Percentiles rank a stretch among this genome's conserved stretches.
These are phyloP conservation scores for Penicillium palitans DNA, from an alignment of 2,329 filamentous ascomycete species.

Conservation along the genomic window DNA sequence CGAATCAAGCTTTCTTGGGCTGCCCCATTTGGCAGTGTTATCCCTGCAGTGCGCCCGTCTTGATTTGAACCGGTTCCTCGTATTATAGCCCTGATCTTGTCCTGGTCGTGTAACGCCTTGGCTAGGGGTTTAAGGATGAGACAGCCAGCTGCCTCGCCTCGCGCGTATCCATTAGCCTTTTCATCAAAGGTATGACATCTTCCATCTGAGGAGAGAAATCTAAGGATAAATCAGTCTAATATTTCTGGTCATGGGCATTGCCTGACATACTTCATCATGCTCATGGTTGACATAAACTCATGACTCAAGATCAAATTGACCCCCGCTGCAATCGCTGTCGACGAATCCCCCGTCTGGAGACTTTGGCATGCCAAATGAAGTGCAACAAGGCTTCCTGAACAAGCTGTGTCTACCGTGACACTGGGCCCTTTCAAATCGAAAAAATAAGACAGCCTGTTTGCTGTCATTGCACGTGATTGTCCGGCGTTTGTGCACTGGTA, in stretches of 20 bases:
- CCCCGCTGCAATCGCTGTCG: slow-evolving; percentile 27
- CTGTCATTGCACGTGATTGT: slow-evolving; percentile 28
- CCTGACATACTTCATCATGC: slow-evolving; percentile 20
- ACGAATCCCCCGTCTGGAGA: slow-evolving; percentile 25
- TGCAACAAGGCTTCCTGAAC: slow-evolving; percentile 34
- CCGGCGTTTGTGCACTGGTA: slow-evolving; percentile 31
- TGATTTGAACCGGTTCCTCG: slow-evolving; percentile 44
- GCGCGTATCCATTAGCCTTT: slow-evolving; percentile 47
- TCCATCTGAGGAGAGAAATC: slow-evolving; percentile 32
- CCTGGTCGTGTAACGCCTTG: slow-evolving; percentile 44
- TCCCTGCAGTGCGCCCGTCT: slow-evolving; percentile 48
- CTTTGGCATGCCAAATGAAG: slow-evolving; percentile 37
- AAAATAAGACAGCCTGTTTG: slow-evolving; percentile 36
- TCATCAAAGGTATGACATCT: slow-evolving; percentile 40
- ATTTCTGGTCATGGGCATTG: fast-evolving
- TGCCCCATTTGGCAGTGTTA: slow-evolving; percentile 43
- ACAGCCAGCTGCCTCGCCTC: slow-evolving; percentile 48
- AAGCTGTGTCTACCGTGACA: slow-evolving; percentile 38
- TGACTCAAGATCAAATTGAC: slow-evolving; percentile 31
- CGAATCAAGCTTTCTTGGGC: slow-evolving; percentile 37
- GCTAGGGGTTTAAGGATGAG: slow-evolving; percentile 47
- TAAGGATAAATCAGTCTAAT: neutral
- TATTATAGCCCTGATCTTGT: slow-evolving; percentile 49
- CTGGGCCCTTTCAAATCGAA: slow-evolving; percentile 38
- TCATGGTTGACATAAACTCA: slow-evolving; percentile 30